Conservation (phyloP, 441 rosid genomes). For the Hypseocharis bilobata region DNA sequence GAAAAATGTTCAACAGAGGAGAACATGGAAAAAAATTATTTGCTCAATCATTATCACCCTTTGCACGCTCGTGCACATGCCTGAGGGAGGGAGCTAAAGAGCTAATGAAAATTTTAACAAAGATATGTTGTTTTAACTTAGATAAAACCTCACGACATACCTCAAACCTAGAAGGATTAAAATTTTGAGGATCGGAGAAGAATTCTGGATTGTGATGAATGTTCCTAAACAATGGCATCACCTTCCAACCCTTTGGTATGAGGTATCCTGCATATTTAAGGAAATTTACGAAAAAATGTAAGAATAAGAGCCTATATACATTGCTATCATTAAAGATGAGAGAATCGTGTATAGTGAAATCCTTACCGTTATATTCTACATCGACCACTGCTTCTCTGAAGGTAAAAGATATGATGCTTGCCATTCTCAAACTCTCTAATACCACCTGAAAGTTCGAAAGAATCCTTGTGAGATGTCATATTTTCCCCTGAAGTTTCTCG, state of each 20-base stretch:
- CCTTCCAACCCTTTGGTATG: constrained; percentile 97
- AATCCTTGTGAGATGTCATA: neutral
- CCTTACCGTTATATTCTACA: constrained; percentile 74
- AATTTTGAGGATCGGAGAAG: constrained; percentile 56
- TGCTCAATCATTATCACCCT: neutral
- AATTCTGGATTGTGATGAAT: constrained; percentile 74
- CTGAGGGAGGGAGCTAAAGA: too few relatives aligned
- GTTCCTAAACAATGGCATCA: constrained; percentile 86
- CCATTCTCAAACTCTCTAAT: constrained; percentile 75
- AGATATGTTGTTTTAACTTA: neutral
- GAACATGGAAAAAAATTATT: neutral
- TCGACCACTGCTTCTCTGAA: constrained; percentile 87
- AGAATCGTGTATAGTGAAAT: neutral
- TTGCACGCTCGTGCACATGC: neutral
- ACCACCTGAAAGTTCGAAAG: constrained; percentile 40
- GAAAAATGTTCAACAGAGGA: neutral
- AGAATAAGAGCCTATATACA: neutral
- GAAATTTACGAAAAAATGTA: neutral
- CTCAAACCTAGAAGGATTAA: constrained; percentile 85
- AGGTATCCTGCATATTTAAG: constrained; percentile 43
- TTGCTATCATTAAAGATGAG: neutral
- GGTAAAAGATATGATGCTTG: constrained; percentile 86
- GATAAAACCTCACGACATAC: constrained; percentile 26
- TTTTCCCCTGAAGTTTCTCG: neutral
- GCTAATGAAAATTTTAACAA: too few relatives aligned